Conservation (phyloP, 2,329 filamentous ascomycete genomes). For the Eutypa lata region DNA sequence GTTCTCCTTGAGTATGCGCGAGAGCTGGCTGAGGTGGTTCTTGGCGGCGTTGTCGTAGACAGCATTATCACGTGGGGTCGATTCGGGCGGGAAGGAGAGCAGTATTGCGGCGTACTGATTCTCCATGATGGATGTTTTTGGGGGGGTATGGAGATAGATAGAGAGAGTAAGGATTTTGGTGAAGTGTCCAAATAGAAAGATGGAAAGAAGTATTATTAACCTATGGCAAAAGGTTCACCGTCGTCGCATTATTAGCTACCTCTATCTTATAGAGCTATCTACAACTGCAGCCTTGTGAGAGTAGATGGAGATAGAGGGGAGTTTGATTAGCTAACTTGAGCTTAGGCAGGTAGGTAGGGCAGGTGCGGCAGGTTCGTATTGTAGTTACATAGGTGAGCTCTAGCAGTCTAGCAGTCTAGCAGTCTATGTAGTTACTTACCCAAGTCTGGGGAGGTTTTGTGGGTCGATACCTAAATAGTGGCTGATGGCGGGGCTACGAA, state of each 20-base stretch:
- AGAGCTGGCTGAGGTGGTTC: slow-evolving; percentile 36
- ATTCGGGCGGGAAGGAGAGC: slow-evolving; percentile 38
- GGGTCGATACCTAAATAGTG: too few species aligned
- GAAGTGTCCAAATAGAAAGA: neutral
- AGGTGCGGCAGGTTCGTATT: too few species aligned
- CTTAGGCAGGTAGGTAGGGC: too few species aligned
- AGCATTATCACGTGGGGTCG: slow-evolving; percentile 24
- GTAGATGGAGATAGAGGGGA: neutral
- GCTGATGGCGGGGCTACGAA: too few species aligned
- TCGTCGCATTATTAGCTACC: neutral
- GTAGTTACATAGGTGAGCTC: too few species aligned
- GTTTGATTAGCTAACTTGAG: neutral
- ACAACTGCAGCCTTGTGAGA: neutral
- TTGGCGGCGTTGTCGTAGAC: slow-evolving; percentile 38
- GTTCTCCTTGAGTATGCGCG: slow-evolving; percentile 34
- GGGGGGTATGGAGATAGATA: neutral
- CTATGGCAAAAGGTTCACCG: neutral
- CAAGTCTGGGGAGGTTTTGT: too few species aligned
- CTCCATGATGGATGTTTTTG: slow-evolving; percentile 33
- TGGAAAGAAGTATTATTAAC: neutral
- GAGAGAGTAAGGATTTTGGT: neutral
- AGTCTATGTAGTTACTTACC: too few species aligned
- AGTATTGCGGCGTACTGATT: slow-evolving; percentile 35
- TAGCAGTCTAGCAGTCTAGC: too few species aligned
- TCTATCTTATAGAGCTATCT: neutral